These are phyloP conservation scores for Alternaria consortialis DNA, from an alignment of 2,329 filamentous ascomycete species.

Conservation along the genomic window DNA sequence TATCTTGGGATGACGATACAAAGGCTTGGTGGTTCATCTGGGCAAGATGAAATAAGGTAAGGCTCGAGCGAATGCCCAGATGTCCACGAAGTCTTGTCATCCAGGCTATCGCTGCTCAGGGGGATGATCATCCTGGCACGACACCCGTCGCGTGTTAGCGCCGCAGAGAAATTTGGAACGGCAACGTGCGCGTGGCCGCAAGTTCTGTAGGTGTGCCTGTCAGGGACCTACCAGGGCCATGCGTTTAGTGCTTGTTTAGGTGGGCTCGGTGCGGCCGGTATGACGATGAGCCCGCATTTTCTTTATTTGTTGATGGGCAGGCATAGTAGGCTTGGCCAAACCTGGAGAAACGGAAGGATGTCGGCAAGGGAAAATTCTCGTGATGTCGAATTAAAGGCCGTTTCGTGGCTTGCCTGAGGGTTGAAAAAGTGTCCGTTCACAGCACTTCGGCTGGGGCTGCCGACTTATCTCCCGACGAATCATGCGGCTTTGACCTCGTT, in stretches of 20 bases:
- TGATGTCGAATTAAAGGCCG: constrained; percentile 3
- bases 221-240: constrained; percentile 11
- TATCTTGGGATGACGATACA: constrained; percentile 4
- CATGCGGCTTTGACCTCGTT: constrained; percentile 1
- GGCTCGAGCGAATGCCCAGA: constrained; percentile 7
- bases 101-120: not conserved
- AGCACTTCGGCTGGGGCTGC: constrained; percentile 8
- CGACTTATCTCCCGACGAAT: constrained; percentile 13
- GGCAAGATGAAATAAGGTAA: constrained; percentile 3
- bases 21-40: constrained; percentile 5
- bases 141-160: constrained; percentile 4
- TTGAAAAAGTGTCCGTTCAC: not conserved
- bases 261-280: constrained; percentile 2
- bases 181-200: constrained; percentile 5
- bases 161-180: not conserved
- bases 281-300: constrained; percentile 10
- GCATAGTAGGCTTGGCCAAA: constrained; percentile 4
- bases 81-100: constrained; percentile 1
- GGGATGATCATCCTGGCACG: not conserved
- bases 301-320: constrained; percentile 5
- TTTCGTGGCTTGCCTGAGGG: not conserved
- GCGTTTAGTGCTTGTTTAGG: not conserved
- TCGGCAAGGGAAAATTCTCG: constrained; percentile 2
- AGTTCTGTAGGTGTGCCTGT: constrained; percentile 8
- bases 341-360: not conserved